These are phyloP conservation scores for Mesembryanthemum crystallinum DNA, from an alignment of 148 eudicot species.

Conservation along the genomic window DNA sequence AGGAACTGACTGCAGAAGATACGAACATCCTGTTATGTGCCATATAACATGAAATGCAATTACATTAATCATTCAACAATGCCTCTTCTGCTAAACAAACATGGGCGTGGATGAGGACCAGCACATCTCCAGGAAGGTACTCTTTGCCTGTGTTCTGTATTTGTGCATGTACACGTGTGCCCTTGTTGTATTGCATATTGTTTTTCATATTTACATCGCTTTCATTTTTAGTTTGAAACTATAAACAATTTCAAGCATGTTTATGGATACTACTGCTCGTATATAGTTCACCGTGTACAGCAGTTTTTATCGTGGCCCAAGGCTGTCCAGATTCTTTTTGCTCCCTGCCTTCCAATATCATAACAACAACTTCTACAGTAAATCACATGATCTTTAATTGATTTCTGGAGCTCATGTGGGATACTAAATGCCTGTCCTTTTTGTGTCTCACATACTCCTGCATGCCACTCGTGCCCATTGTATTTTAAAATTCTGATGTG, in stretches of 20 bases:
- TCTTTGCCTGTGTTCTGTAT: not conserved
- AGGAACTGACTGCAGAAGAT: too few species aligned
- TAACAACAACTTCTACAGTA: not conserved
- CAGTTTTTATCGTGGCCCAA: not conserved
- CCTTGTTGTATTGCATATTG: not conserved
- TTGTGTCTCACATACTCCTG: constrained; percentile 11
- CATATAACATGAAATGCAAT: not conserved
- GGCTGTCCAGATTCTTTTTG: constrained; percentile 6
- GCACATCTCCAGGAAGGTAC: not conserved
- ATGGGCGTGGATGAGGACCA: not conserved
- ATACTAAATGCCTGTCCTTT: constrained; percentile 7
- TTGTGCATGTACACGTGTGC: not conserved
- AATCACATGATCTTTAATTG: not conserved
- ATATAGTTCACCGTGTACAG: not conserved
- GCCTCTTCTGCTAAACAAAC: not conserved
- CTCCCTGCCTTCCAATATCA: not conserved
- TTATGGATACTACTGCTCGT: not conserved
- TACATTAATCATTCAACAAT: not conserved
- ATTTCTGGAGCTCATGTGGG: not conserved
- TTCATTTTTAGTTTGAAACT: not conserved
- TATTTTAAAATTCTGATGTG: not conserved
- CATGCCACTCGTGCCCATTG: constrained; percentile 11
- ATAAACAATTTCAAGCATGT: not conserved
- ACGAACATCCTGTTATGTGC: not conserved
- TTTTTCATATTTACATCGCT: not conserved